Conservation (phyloP, 495 filamentous ascomycete genomes). For the Alectoria sarmentosa region DNA sequence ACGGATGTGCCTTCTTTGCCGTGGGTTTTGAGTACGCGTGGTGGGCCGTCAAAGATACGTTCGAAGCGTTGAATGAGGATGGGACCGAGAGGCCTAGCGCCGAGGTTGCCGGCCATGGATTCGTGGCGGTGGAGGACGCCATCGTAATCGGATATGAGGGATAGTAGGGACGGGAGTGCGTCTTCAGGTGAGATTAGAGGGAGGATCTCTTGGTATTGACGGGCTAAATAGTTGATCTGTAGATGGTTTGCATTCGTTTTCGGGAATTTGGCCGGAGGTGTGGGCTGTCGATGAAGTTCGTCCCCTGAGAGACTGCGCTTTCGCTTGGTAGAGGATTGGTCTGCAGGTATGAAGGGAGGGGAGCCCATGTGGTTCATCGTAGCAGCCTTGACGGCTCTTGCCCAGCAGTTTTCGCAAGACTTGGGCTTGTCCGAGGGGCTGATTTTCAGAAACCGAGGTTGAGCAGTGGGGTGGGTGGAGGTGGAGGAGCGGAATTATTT, state of each 20-base stretch:
- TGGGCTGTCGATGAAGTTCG: constrained; percentile 34
- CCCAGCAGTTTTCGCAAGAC: background rate
- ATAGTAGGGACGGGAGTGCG: constrained; percentile 53
- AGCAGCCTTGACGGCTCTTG: background rate
- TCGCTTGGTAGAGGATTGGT: constrained; percentile 43
- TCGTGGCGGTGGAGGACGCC: constrained; percentile 79
- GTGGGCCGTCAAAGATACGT: constrained; percentile 73
- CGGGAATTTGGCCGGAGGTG: constrained; percentile 43
- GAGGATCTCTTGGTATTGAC: constrained; percentile 54
- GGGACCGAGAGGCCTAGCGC: constrained; percentile 73
- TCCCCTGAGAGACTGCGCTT: constrained; percentile 49
- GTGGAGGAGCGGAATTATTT: constrained; percentile 5
- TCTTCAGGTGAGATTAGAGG: constrained; percentile 55
- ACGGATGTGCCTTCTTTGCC: constrained; percentile 56
- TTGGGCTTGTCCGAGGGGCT: background rate
- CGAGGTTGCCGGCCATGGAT: constrained; percentile 76
- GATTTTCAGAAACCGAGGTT: constrained; percentile 1
- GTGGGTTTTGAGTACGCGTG: constrained; percentile 58
- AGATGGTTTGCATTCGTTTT: constrained; percentile 52
- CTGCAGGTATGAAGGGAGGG: constrained; percentile 13
- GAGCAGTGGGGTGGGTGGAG: constrained; percentile 6
- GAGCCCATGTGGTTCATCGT: constrained; percentile 20
- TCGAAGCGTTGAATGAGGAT: constrained; percentile 82
- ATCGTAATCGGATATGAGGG: constrained; percentile 70
- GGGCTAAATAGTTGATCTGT: constrained; percentile 77